A percentile compares a stretch with the other conserved stretches of the same genome.
These are phyloP conservation scores for Ampelocalamus luodianensis DNA, from an alignment of 176 grass and related monocot genomes.

Conservation along the genomic window DNA sequence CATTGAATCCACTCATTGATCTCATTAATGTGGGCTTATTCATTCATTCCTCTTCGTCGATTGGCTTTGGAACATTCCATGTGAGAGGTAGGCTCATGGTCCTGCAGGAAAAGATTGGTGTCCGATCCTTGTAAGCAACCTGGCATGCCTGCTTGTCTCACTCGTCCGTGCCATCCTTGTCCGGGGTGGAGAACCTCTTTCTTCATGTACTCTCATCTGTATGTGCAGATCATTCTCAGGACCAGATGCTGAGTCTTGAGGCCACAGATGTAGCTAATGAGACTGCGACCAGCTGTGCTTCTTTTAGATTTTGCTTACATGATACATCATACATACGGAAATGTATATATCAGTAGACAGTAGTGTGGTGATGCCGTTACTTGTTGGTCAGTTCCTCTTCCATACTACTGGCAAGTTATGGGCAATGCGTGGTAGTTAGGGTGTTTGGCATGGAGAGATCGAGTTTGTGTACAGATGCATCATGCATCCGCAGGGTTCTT, in stretches of 20 bases:
- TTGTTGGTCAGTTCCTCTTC: not conserved
- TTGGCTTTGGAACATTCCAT: slow-evolving; percentile 1
- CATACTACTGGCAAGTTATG: not conserved
- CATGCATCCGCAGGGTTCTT: too few species aligned
- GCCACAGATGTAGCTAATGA: too few species aligned
- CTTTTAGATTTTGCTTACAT: not conserved
- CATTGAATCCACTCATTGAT: not conserved
- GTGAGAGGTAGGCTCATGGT: not conserved
- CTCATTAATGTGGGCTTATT: not conserved
- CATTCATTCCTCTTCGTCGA: not conserved
- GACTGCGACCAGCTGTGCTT: not conserved
- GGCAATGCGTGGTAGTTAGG: not conserved
- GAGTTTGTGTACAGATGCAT: too few species aligned
- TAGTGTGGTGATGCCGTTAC: not conserved
- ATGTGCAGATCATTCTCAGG: not conserved
- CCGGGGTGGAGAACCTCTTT: not conserved
- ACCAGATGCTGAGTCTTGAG: not conserved
- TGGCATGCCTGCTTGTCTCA: not conserved
- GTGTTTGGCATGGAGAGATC: too few species aligned
- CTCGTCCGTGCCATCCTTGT: not conserved
- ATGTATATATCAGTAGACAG: not conserved
- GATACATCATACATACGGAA: not conserved
- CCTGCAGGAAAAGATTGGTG: not conserved
- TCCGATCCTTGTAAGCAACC: not conserved
- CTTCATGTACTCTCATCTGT: not conserved